Conservation (phyloP, 2,329 filamentous ascomycete genomes). For the Fusarium sp. region DNA sequence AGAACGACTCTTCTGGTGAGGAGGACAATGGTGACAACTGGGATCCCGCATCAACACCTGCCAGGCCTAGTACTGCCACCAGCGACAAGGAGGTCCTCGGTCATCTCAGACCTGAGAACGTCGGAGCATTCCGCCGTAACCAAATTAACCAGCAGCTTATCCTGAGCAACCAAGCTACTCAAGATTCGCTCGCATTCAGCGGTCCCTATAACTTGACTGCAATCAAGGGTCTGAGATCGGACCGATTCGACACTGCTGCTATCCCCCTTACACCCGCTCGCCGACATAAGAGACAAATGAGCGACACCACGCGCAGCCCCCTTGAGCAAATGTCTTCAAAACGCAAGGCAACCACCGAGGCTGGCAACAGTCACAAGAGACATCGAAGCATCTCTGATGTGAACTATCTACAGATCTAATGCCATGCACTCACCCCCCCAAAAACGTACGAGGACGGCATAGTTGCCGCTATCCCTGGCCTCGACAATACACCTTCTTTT, state of each 20-base stretch:
- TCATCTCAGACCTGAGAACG: constrained; percentile 72
- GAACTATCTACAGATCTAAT: constrained; percentile 59
- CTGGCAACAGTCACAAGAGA: constrained; percentile 61
- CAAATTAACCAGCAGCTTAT: constrained; percentile 72
- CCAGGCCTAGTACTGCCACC: constrained; percentile 60
- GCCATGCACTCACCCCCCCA: constrained; percentile 24
- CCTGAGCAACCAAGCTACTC: constrained; percentile 68
- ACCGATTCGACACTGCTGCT: constrained; percentile 72
- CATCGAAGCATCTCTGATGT: constrained; percentile 70
- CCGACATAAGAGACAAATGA: constrained; percentile 63
- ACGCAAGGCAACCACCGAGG: constrained; percentile 64
- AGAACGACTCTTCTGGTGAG: constrained; percentile 69
- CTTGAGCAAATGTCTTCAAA: constrained; percentile 62
- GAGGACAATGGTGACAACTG: constrained; percentile 64
- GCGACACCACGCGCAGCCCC: constrained; percentile 61
- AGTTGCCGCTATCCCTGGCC: constrained; percentile 58
- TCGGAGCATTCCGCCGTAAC: constrained; percentile 81
- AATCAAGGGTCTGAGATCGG: constrained; percentile 71
- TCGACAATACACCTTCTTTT: constrained; percentile 44
- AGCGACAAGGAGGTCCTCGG: constrained; percentile 64
- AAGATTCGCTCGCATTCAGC: constrained; percentile 72
- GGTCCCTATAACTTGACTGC: constrained; percentile 69
- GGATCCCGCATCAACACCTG: constrained; percentile 64
- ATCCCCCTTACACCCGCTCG: constrained; percentile 76
- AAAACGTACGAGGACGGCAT: constrained; percentile 62